Conservation (phyloP, 1,139 yeast genomes). For the Debaryomyces coudertii region DNA sequence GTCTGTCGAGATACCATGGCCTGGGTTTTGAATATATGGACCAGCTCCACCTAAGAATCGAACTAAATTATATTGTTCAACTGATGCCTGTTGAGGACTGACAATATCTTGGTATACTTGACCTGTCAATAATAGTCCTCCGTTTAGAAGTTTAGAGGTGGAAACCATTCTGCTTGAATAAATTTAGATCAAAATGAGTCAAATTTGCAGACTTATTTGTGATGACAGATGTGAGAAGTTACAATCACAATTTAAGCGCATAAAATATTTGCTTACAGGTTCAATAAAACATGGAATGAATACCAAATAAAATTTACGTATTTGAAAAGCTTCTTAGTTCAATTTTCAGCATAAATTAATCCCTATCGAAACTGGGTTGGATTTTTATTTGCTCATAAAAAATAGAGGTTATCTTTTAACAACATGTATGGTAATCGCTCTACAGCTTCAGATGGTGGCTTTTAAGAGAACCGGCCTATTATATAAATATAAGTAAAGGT, state of each 20-base stretch:
- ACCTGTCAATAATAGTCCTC: slow-evolving; percentile 32
- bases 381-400: no score
- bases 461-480: no score
- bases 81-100: slow-evolving; percentile 38
- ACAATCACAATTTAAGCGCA: background rate
- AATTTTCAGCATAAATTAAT: no score
- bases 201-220: background rate
- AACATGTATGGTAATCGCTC: no score
- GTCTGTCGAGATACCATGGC: slow-evolving; percentile 49
- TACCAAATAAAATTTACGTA: no score
- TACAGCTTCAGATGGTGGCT: no score
- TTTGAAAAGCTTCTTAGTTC: no score
- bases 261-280: background rate
- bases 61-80: slow-evolving; percentile 44
- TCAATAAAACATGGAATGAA: background rate
- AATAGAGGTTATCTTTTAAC: no score
- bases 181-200: background rate
- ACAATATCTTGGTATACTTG: slow-evolving; percentile 33
- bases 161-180: slow-evolving; percentile 28
- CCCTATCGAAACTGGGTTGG: no score
- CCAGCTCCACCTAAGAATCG: slow-evolving; percentile 51
- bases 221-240: background rate
- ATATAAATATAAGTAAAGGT: no score
- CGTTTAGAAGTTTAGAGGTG: slow-evolving; percentile 30
- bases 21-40: slow-evolving; percentile 49